These are phyloP conservation scores for Geoglossum glabrum DNA, from an alignment of 495 filamentous ascomycete genomes.

Conservation along the genomic window DNA sequence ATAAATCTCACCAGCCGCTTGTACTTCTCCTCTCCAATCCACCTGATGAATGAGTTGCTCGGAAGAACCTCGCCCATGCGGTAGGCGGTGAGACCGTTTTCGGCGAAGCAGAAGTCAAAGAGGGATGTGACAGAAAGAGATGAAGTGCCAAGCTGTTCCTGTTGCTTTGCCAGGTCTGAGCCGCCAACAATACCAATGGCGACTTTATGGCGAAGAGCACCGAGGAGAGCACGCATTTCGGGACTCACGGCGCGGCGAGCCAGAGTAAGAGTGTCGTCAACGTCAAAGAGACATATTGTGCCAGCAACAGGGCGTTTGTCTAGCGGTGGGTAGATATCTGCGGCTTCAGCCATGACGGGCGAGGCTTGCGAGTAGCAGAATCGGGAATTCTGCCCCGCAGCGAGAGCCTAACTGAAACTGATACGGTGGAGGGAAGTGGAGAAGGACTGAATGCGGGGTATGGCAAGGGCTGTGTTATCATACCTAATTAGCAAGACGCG, in stretches of 20 bases:
- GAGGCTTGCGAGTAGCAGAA: constrained; percentile 15
- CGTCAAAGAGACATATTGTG: constrained; percentile 86
- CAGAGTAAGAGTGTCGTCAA: constrained; percentile 71
- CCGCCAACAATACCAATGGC: constrained; percentile 85
- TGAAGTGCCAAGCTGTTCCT: constrained; percentile 69
- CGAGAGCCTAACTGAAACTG: too few species aligned
- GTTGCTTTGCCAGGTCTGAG: constrained; percentile 76
- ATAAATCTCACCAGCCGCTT: constrained; percentile 72
- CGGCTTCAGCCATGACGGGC: constrained; percentile 23
- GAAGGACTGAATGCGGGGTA: too few species aligned
- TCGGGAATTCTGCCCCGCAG: background rate
- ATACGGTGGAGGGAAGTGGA: too few species aligned
- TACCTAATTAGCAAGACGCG: too few species aligned
- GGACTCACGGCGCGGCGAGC: constrained; percentile 45
- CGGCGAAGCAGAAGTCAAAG: constrained; percentile 27
- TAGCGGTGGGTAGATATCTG: constrained; percentile 48
- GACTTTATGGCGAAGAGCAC: constrained; percentile 61
- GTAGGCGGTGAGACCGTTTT: constrained; percentile 57
- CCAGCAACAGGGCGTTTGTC: constrained; percentile 64
- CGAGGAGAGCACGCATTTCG: constrained; percentile 67
- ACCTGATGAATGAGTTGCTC: constrained; percentile 68
- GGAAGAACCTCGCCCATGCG: constrained; percentile 53
- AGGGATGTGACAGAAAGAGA: constrained; percentile 47
- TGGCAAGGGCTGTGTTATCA: too few species aligned
- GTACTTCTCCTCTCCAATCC: constrained; percentile 83